These are phyloP conservation scores for Tolypocladium pustulatum DNA, from an alignment of 2,329 filamentous ascomycete species.

Conservation along the genomic window DNA sequence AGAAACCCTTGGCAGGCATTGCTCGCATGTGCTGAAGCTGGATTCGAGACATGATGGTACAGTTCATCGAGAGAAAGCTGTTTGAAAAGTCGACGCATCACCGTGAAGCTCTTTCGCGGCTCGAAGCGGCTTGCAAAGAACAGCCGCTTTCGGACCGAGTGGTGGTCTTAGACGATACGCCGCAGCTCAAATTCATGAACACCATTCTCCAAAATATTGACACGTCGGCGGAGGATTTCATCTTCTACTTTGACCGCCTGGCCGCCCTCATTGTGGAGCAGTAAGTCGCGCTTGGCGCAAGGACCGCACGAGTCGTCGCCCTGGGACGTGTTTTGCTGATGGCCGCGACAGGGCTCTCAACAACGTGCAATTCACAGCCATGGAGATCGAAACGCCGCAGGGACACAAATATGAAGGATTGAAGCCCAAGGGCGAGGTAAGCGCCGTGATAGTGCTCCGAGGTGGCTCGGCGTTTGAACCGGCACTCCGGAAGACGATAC, in stretches of 20 bases:
- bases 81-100: conserved; percentile 78
- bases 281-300: conserved; percentile 28
- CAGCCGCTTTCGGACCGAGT: conserved; percentile 67
- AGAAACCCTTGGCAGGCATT: background rate
- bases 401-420: conserved; percentile 63
- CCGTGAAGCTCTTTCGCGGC: conserved; percentile 63
- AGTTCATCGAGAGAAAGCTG: conserved; percentile 82
- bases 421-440: conserved; percentile 59
- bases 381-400: conserved; percentile 59
- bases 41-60: conserved; percentile 72
- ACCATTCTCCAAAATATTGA: conserved; percentile 78
- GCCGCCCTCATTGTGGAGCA: conserved; percentile 75
- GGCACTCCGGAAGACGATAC: conserved; percentile 79
- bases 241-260: conserved; percentile 93
- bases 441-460: conserved; percentile 78
- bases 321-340: conserved; percentile 2
- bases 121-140: conserved; percentile 63
- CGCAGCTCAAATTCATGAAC: conserved; percentile 78
- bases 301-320: background rate
- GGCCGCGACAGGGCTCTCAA: conserved; percentile 54
- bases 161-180: conserved; percentile 61
- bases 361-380: conserved; percentile 58
- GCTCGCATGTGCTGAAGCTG: background rate
- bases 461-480: conserved; percentile 84
- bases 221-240: conserved; percentile 78